Evolutionary conservation across 768 basidiomycete genomes (phyloP).

Genomic region (Kwoniella dejecticola): DNA sequence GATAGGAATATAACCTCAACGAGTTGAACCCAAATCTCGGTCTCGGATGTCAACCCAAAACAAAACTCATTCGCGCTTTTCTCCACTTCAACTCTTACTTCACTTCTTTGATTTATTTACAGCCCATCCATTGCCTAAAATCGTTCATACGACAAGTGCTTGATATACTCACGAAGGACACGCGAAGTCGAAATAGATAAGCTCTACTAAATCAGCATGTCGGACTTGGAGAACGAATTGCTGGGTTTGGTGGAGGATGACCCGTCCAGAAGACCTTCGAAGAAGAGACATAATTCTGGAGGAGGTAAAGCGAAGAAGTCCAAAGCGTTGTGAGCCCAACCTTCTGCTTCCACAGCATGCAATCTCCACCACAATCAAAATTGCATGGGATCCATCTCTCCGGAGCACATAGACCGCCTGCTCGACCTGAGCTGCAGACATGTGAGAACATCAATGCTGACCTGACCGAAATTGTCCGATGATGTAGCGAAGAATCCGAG

Average conservation of each 20-base stretch:
- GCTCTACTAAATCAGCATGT: constrained; percentile 24
- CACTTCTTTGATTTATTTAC: not conserved
- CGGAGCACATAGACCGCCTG: too few species aligned
- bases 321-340: constrained; percentile 47
- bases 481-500: constrained; percentile 33
- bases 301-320: constrained; percentile 68
- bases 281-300: constrained; percentile 40
- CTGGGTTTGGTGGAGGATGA: constrained; percentile 54
- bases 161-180: not conserved
- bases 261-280: constrained; percentile 22
- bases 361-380: too few species aligned
- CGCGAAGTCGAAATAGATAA: not conserved
- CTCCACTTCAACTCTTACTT: not conserved
- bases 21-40: not conserved
- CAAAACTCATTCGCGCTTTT: constrained; percentile 12
- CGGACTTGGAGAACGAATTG: constrained; percentile 54
- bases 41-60: not conserved
- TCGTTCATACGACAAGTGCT: too few species aligned
- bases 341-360: too few species aligned
- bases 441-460: too few species aligned
- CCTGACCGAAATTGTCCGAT: too few species aligned
- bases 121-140: not conserved
- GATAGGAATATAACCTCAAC: too few species aligned
- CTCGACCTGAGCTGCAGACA: not conserved
- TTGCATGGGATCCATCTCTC: too few species aligned